Conservation (phyloP, 2,329 filamentous ascomycete species). For the Fusarium sacchari region DNA sequence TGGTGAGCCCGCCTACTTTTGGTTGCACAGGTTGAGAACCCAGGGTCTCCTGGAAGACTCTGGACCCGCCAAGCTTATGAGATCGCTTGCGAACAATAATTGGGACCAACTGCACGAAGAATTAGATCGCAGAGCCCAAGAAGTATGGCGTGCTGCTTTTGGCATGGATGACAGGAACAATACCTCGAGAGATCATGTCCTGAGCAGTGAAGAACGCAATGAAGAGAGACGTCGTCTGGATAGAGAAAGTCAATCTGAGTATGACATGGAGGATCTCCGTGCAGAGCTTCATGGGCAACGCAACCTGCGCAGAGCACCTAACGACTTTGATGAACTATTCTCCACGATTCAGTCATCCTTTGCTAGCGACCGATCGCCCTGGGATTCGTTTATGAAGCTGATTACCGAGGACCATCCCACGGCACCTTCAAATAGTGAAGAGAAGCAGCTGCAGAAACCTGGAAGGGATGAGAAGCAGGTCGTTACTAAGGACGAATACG, state of each 20-base stretch:
- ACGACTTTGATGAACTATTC: constrained; percentile 56
- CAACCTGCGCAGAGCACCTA: constrained; percentile 35
- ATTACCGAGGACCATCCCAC: constrained; percentile 40
- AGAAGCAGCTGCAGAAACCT: constrained; percentile 10
- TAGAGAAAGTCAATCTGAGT: constrained; percentile 1
- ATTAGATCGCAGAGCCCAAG: constrained; percentile 43
- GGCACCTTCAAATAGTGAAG: constrained; percentile 3
- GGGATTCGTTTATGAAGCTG: constrained; percentile 53
- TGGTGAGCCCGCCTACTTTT: constrained; percentile 55
- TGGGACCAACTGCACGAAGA: constrained; percentile 47
- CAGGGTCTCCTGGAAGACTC: constrained; percentile 52
- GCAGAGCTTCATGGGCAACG: constrained; percentile 11
- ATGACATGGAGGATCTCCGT: constrained; percentile 2
- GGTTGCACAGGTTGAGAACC: constrained; percentile 52
- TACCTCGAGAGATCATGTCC: constrained; percentile 1
- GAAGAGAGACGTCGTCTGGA: constrained; percentile 11
- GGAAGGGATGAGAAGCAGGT: constrained; percentile 44
- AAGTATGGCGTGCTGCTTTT: constrained; percentile 42
- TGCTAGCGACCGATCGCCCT: constrained; percentile 51
- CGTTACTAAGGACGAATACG: constrained; percentile 53
- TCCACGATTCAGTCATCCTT: constrained; percentile 51
- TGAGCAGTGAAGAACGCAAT: neutral
- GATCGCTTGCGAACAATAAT: constrained; percentile 31
- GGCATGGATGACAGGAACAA: constrained; percentile 25
- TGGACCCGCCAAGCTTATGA: constrained; percentile 26